Evolutionary conservation across 2,329 filamentous ascomycete genomes (phyloP).

Genomic region (Claviceps cyperi): DNA sequence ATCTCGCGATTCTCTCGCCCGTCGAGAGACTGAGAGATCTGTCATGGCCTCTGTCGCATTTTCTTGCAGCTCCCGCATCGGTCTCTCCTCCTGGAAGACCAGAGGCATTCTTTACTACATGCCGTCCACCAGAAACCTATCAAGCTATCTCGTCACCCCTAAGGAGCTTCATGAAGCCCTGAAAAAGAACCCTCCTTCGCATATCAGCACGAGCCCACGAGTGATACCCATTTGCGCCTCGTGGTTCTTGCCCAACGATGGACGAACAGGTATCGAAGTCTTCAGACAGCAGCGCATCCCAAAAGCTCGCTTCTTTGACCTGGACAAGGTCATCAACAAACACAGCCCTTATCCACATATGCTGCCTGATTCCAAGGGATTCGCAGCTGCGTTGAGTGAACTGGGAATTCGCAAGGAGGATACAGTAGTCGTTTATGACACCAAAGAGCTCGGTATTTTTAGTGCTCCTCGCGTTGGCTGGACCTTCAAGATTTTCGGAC

Average conservation of each 20-base stretch:
- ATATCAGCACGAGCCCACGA: conserved; percentile 67
- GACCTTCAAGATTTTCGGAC: conserved; percentile 85
- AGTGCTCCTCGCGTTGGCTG: conserved; percentile 86
- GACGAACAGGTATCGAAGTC: conserved; percentile 62
- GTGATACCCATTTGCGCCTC: conserved; percentile 82
- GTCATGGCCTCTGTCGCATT: conserved; percentile 30
- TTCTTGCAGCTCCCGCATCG: conserved; percentile 27
- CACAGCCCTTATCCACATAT: conserved; percentile 90
- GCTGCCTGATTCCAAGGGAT: conserved; percentile 69
- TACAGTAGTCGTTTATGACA: conserved; percentile 86
- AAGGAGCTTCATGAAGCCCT: conserved; percentile 69
- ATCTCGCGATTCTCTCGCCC: background rate
- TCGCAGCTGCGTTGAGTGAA: conserved; percentile 76
- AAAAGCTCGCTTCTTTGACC: conserved; percentile 85
- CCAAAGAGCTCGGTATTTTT: conserved; percentile 82
- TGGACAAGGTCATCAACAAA: conserved; percentile 81
- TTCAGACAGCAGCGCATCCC: conserved; percentile 79
- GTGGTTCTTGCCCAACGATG: conserved; percentile 94
- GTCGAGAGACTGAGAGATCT: background rate
- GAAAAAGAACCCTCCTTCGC: conserved; percentile 64
- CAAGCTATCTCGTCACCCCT: conserved; percentile 76
- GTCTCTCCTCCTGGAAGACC: conserved; percentile 23
- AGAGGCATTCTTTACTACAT: conserved; percentile 18
- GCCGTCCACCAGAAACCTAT: conserved; percentile 33
- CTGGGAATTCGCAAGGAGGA: conserved; percentile 81